These are phyloP conservation scores for Pichia cephalocereana DNA, from an alignment of 805 yeast genomes.

Conservation along the genomic window DNA sequence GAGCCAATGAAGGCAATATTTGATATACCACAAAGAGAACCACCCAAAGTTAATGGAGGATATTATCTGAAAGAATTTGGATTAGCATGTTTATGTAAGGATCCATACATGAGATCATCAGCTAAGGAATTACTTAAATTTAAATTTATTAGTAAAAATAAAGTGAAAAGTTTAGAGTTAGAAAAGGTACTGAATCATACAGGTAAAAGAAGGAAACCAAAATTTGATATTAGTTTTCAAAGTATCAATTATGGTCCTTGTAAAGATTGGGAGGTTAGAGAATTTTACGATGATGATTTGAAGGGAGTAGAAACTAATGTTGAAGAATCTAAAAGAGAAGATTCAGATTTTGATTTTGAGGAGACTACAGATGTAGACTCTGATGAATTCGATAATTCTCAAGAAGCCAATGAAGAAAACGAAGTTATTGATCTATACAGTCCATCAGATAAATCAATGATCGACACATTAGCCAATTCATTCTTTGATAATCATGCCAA, in stretches of 20 bases:
- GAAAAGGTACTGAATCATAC: neutral
- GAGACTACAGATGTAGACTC: no score
- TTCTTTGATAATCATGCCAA: neutral
- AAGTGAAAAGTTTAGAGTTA: constrained; percentile 19
- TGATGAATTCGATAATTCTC: no score
- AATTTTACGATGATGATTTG: no score
- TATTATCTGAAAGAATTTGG: constrained; percentile 47
- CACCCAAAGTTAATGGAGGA: constrained; percentile 44
- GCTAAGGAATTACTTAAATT: constrained; percentile 47
- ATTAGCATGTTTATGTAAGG: constrained; percentile 53
- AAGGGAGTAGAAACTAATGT: no score
- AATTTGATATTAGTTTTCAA: constrained; percentile 24
- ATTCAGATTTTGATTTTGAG: no score
- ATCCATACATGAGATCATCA: constrained; percentile 56
- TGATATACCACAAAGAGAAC: constrained; percentile 53
- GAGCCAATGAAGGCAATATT: constrained; percentile 74
- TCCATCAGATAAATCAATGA: neutral
- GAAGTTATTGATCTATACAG: neutral
- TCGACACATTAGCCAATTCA: neutral
- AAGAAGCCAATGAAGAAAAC: neutral
- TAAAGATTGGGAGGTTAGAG: constrained; percentile 19
- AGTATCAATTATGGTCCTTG: constrained; percentile 18
- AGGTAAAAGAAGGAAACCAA: constrained; percentile 24
- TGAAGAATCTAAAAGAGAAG: no score
- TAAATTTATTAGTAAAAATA: constrained; percentile 37